Evolutionary conservation across 805 yeast species (phyloP).

Genomic region (Clavispora phyllophila): DNA sequence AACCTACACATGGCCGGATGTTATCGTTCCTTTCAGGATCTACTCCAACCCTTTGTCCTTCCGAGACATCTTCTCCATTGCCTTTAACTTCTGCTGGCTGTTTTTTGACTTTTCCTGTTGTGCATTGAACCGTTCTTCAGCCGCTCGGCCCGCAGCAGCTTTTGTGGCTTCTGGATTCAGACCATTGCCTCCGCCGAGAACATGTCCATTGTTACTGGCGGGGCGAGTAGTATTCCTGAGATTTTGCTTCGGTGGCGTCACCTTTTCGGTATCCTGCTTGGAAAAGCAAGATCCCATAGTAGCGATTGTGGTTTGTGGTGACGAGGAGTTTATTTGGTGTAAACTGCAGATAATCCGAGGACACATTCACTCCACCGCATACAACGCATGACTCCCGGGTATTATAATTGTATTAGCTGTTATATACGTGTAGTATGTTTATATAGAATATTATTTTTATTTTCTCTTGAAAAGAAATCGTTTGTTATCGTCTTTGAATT

Average conservation of each 20-base stretch:
- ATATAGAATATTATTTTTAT: not conserved
- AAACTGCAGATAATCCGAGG: not conserved
- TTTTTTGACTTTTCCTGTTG: conserved; percentile 23
- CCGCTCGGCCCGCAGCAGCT: conserved; percentile 38
- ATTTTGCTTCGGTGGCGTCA: not conserved
- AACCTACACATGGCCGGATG: not conserved
- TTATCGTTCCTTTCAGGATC: not conserved
- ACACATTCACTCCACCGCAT: not conserved
- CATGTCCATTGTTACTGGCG: conserved; percentile 8
- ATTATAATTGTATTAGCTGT: not conserved
- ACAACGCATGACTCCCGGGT: not conserved
- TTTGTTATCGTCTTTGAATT: not conserved
- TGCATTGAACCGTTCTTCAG: conserved; percentile 28
- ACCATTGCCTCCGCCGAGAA: conserved; percentile 11
- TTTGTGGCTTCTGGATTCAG: conserved; percentile 1
- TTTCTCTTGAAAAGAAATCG: not conserved
- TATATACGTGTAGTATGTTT: not conserved
- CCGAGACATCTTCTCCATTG: conserved; percentile 25
- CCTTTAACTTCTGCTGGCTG: conserved; percentile 27
- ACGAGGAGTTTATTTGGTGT: not conserved
- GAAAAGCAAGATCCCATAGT: conserved; percentile 18
- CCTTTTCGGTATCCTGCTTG: conserved; percentile 3
- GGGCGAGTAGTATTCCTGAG: not conserved
- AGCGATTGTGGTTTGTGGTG: not conserved
- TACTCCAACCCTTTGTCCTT: conserved; percentile 28